phyloP scores from a whole-genome alignment of 1,284 basidiomycete species.

The Apiotrichum montevideense region DNA sequence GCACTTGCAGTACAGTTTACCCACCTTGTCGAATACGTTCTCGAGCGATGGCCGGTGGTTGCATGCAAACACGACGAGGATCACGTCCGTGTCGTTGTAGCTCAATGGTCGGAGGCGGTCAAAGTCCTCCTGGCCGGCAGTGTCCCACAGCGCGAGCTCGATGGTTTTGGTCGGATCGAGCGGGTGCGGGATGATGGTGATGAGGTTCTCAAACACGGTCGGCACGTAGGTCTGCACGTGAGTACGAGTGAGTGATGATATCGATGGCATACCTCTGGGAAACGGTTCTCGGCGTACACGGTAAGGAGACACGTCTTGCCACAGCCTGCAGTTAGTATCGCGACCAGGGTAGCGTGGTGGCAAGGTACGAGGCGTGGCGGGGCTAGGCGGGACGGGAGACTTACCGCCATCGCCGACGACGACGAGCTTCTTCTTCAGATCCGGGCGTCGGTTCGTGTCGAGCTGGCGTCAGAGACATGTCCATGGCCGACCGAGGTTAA shows the following conservation, averaged over 20 bases:
- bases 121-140: constrained; percentile 97
- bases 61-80: constrained; percentile 93
- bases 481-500: too few species aligned
- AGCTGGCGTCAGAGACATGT: constrained; percentile 3
- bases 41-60: constrained; percentile 91
- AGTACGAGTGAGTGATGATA: too few species aligned
- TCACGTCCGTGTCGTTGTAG: constrained; percentile 94
- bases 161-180: constrained; percentile 78
- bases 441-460: constrained; percentile 52
- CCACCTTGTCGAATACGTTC: constrained; percentile 76
- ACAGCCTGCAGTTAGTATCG: constrained; percentile 46
- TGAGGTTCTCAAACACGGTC: constrained; percentile 97
- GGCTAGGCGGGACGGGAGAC: constrained; percentile 4
- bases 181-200: constrained; percentile 67
- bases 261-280: constrained; percentile 72
- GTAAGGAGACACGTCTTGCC: constrained; percentile 55
- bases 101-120: constrained; percentile 87
- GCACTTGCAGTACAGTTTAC: constrained; percentile 8
- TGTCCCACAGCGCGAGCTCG: constrained; percentile 96
- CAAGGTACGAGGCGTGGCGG: neutral
- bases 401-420: constrained; percentile 55
- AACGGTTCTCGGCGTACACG: constrained; percentile 87
- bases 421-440: constrained; percentile 80
- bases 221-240: constrained; percentile 78
- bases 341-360: neutral